Base-by-base conservation (phyloP, 1,284 basidiomycete genomes). In the Cutaneotrichosporon dermatis region DNA sequence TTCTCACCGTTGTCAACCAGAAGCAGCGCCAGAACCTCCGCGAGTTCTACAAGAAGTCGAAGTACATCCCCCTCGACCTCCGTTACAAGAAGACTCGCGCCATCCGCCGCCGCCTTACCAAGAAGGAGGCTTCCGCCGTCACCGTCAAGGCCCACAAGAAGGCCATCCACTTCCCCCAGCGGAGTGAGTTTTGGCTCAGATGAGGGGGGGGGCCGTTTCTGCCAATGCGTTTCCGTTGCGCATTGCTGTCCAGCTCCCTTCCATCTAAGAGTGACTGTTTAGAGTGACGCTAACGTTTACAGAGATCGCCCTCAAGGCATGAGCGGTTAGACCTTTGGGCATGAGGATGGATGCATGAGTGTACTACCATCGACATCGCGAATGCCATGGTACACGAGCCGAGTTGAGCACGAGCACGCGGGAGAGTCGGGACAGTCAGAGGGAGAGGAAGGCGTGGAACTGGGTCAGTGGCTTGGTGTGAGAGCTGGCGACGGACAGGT, bases 61-160 rank as follows among this genome's bases (percentile, higher is more conserved):
- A 79, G 72, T 79, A 91, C 83, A 82, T 90, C 66, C 96, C 96
- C 69, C 92, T 99, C 69, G 96, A 99, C 84, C 89, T 99, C 76
- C 92, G 96, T 69, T 80, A 87, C 71, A 99, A 99, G 90, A 93
- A 90, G 88, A 99, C 96, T 68, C 90, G 96, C 72, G 96, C 96
- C 61, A 97, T 99, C 84, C 87, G 96, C 77, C 86, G 95, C 81
- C 87, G 92, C 79, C 81, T 99, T 80, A 93, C 92, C 73, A 88
- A 88, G 83, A 85, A 88, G 80, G 93, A 97, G 81, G 77, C 80
- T 68, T 85, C 85, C 71, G 79, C 85, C 70, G 90, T 89, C 84
- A 97, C 94, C 62, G 82, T 88, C 79, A 90, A 88, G 82, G 90
- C 93, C 80, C 83, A 82, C 80, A 97, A 97, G 89, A 91, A 89